Evolutionary conservation across 495 filamentous ascomycete genomes (phyloP).

Genomic region (Schizothecium vesticola): DNA sequence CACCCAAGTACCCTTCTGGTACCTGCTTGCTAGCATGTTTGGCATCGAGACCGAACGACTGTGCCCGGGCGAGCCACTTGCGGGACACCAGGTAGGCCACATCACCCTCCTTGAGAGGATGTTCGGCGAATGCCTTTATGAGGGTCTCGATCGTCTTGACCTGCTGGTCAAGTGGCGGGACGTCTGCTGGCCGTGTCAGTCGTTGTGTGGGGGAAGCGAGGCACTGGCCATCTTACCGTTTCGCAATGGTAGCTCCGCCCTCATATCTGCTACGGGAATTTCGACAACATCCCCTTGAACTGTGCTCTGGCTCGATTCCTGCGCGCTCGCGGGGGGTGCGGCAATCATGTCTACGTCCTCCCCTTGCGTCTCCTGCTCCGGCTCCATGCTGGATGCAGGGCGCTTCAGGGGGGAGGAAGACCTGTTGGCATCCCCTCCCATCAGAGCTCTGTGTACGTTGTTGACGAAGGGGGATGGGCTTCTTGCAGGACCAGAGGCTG

Average conservation of each 20-base stretch:
- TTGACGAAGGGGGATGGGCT: conserved; percentile 40
- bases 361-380: conserved; percentile 25
- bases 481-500: conserved; percentile 15
- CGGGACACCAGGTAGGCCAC: conserved; percentile 73
- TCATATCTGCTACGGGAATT: not conserved
- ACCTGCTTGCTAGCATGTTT: conserved; percentile 54
- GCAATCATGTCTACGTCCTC: conserved; percentile 50
- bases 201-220: not conserved
- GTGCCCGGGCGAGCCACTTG: conserved; percentile 71
- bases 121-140: conserved; percentile 44
- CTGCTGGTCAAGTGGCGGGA: conserved; percentile 70
- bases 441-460: conserved; percentile 42
- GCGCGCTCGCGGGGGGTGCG: conserved; percentile 12
- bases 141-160: conserved; percentile 65
- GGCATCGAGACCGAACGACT: conserved; percentile 56
- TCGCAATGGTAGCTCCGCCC: conserved; percentile 18
- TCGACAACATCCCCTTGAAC: not conserved
- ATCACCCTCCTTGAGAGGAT: conserved; percentile 58
- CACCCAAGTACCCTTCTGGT: conserved; percentile 62
- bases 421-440: conserved; percentile 49
- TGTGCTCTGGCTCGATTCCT: conserved; percentile 6
- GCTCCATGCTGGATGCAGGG: conserved; percentile 50
- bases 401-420: conserved; percentile 53
- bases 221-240: conserved; percentile 16
- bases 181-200: conserved; percentile 20